These are phyloP conservation scores for Collybia sordida DNA, from an alignment of 768 basidiomycete species.

Conservation along the genomic window DNA sequence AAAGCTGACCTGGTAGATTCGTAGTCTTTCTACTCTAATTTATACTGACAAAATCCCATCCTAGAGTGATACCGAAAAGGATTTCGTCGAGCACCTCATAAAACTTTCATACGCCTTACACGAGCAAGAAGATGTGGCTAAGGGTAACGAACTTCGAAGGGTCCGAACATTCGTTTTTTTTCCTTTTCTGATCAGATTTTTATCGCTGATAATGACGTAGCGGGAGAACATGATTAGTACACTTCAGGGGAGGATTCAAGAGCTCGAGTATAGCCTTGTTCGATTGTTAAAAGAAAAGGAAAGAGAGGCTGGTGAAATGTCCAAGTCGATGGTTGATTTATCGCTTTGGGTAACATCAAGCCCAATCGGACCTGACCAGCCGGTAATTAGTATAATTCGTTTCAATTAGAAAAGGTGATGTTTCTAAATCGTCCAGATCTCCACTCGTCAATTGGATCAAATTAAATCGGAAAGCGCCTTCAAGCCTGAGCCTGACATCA, in stretches of 20 bases:
- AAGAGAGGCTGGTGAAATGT: constrained; percentile 18
- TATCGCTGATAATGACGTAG: constrained; percentile 24
- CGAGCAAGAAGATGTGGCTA: constrained; percentile 52
- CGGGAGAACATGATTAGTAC: constrained; percentile 46
- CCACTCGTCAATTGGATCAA: neutral
- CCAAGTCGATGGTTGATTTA: constrained; percentile 39
- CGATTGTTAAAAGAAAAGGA: constrained; percentile 40
- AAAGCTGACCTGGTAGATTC: constrained; percentile 44
- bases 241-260: constrained; percentile 41
- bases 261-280: constrained; percentile 47
- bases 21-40: neutral
- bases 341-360: constrained; percentile 38
- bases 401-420: neutral
- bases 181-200: neutral
- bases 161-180: constrained; percentile 27
- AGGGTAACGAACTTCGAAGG: constrained; percentile 55
- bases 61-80: constrained; percentile 51
- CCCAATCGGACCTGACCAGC: constrained; percentile 15
- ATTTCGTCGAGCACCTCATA: constrained; percentile 45
- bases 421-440: neutral
- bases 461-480: neutral
- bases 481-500: neutral
- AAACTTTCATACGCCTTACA: constrained; percentile 43
- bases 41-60: constrained; percentile 2
- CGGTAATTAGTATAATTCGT: constrained; percentile 4